Percentiles rank a stretch among this genome's conserved stretches.
phyloP scores from a whole-genome alignment of 2,329 filamentous ascomycete genomes.

The Lecanicillium sp. region DNA sequence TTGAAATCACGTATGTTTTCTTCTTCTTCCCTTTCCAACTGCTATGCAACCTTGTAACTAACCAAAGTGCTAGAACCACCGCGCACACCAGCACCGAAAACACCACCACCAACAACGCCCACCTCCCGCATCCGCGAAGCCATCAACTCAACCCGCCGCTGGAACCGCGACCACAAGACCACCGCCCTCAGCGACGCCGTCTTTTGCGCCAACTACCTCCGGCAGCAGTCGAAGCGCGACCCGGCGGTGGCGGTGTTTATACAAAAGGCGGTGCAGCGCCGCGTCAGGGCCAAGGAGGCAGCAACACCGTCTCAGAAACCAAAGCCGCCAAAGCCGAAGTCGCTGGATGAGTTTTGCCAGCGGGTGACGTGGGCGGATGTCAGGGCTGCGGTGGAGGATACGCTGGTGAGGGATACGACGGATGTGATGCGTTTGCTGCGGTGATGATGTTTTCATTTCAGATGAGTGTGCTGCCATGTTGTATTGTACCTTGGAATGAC shows the following conservation, averaged over 20 bases:
- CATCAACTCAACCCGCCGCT: conserved; percentile 28
- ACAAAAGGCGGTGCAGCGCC: conserved; percentile 22
- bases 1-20: background rate
- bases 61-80: background rate
- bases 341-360: conserved; percentile 25
- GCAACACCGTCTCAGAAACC: background rate
- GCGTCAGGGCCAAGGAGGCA: conserved; percentile 11
- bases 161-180: conserved; percentile 29
- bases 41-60: conserved; percentile 4
- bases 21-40: background rate
- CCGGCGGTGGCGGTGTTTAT: conserved; percentile 24
- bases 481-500: background rate
- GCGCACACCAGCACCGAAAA: no score
- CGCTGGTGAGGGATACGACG: conserved; percentile 18
- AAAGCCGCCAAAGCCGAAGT: conserved; percentile 13
- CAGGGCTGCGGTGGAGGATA: conserved; percentile 21
- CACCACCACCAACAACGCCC: conserved; percentile 5
- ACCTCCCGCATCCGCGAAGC: conserved; percentile 24
- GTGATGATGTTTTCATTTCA: no score
- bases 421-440: conserved; percentile 6
- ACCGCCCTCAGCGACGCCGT: conserved; percentile 24
- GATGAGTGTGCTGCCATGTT: no score
- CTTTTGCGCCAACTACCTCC: conserved; percentile 25
- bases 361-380: conserved; percentile 25
- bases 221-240: conserved; percentile 28